A percentile compares a stretch with the other conserved stretches of the same genome.
phyloP scores from a whole-genome alignment of 495 filamentous ascomycete species.

The Aspergillus indologenus region DNA sequence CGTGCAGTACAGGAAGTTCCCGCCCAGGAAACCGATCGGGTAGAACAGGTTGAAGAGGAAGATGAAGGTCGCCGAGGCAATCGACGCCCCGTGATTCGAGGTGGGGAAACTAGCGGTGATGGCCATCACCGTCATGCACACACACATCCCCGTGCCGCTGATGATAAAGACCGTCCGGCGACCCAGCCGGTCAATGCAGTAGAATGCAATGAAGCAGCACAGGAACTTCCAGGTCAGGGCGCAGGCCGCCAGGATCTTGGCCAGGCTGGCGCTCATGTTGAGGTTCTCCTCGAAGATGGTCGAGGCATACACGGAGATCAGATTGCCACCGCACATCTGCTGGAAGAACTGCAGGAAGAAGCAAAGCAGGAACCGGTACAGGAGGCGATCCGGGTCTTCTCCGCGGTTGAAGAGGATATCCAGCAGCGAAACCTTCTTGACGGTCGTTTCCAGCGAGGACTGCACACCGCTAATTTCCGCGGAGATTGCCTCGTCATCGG shows the following conservation, averaged over 20 bases:
- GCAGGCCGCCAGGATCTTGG: constrained; percentile 22
- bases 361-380: constrained; percentile 35
- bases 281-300: constrained; percentile 38
- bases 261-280: constrained; percentile 21
- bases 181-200: constrained; percentile 52
- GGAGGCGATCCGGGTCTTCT: constrained; percentile 28
- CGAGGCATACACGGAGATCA: constrained; percentile 32
- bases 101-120: constrained; percentile 36
- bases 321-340: constrained; percentile 40
- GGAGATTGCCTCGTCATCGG: constrained; percentile 21
- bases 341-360: constrained; percentile 44
- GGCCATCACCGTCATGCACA: constrained; percentile 48
- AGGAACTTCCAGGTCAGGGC: constrained; percentile 44
- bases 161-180: constrained; percentile 54
- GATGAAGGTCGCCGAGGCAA: constrained; percentile 52
- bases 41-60: constrained; percentile 62
- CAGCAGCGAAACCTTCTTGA: constrained; percentile 18
- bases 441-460: constrained; percentile 31
- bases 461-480: constrained; percentile 32
- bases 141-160: constrained; percentile 46
- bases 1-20: constrained; percentile 56
- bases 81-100: constrained; percentile 28
- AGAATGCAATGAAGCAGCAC: constrained; percentile 46
- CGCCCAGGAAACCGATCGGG: constrained; percentile 56
- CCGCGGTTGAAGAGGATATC: constrained; percentile 19